These are phyloP conservation scores for Paulownia fortunei DNA, from an alignment of 257 asterid species.

Conservation along the genomic window DNA sequence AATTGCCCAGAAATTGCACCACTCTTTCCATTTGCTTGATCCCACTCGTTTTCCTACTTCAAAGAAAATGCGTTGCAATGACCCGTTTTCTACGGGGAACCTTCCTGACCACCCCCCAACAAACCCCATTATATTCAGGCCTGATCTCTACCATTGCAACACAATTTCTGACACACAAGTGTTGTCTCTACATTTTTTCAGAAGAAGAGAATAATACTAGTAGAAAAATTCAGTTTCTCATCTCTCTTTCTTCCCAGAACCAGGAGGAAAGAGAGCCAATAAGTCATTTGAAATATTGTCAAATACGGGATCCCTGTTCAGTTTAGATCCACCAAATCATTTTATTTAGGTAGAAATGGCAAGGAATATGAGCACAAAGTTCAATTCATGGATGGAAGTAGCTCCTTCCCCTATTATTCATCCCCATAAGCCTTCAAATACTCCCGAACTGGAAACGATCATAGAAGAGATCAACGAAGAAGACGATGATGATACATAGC, in stretches of 20 bases:
- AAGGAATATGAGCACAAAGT: not conserved
- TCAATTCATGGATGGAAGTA: constrained; percentile 35
- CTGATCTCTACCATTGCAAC: not conserved
- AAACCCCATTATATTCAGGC: not conserved
- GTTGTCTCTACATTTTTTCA: not conserved
- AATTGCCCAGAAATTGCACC: not conserved
- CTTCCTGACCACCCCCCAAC: too few species aligned
- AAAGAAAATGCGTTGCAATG: not conserved
- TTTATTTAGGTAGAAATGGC: constrained; percentile 9
- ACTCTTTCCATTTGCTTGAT: not conserved
- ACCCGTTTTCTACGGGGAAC: not conserved
- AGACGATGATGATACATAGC: constrained; percentile 19
- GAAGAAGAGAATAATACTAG: not conserved
- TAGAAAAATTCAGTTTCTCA: not conserved
- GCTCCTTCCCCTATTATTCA: constrained; percentile 26
- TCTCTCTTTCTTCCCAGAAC: constrained; percentile 35
- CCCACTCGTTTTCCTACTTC: not conserved
- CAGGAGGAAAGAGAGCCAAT: constrained; percentile 25
- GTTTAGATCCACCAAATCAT: too few species aligned
- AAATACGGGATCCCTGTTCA: not conserved
- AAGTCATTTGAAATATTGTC: not conserved
- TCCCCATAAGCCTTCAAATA: constrained; percentile 32
- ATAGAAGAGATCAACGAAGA: constrained; percentile 31
- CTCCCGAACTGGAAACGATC: constrained; percentile 33
- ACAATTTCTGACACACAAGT: not conserved